Percentiles rank a stretch among this genome's conserved stretches.
phyloP scores from a whole-genome alignment of 1,139 yeast genomes.

The Pichia terricola region DNA sequence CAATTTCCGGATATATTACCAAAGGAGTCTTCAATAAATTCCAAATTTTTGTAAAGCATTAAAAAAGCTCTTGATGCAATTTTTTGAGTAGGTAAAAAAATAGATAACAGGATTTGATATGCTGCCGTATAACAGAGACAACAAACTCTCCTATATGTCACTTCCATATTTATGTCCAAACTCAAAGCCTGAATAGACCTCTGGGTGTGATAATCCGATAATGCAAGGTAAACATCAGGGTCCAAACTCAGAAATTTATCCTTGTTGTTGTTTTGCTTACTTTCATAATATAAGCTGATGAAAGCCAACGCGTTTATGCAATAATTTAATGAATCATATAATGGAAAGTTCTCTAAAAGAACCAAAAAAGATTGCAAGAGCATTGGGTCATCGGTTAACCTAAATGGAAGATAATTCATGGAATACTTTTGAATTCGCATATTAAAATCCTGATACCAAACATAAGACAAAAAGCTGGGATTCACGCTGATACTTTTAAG shows the following conservation, averaged over 20 bases:
- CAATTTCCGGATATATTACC: constrained; percentile 1
- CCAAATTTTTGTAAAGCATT: constrained; percentile 8
- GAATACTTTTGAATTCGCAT: constrained; percentile 9
- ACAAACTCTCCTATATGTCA: constrained; percentile 1
- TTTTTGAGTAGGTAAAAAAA: constrained; percentile 13
- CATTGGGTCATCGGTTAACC: constrained; percentile 5
- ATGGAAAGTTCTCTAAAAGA: constrained; percentile 4
- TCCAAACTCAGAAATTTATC: constrained; percentile 7
- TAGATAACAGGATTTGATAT: constrained; percentile 11
- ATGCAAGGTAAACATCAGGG: constrained; percentile 9
- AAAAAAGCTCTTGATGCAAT: constrained; percentile 12
- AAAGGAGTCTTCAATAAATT: constrained; percentile 4
- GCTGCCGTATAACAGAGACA: constrained; percentile 6
- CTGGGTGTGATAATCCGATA: constrained; percentile 15
- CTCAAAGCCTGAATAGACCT: constrained; percentile 7
- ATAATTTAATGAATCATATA: constrained; percentile 12
- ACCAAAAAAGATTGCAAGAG: constrained; percentile 4
- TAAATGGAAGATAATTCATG: constrained; percentile 15
- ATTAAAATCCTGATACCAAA: constrained; percentile 10
- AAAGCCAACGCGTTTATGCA: constrained; percentile 9
- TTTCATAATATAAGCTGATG: constrained; percentile 10
- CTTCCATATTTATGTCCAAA: constrained; percentile 1
- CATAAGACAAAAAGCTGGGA: constrained; percentile 13
- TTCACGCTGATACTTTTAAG: constrained; percentile 2
- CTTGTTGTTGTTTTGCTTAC: not conserved